Evolutionary conservation across 805 yeast genomes (phyloP).

Genomic region (Nakazawaea wickerhamii): DNA sequence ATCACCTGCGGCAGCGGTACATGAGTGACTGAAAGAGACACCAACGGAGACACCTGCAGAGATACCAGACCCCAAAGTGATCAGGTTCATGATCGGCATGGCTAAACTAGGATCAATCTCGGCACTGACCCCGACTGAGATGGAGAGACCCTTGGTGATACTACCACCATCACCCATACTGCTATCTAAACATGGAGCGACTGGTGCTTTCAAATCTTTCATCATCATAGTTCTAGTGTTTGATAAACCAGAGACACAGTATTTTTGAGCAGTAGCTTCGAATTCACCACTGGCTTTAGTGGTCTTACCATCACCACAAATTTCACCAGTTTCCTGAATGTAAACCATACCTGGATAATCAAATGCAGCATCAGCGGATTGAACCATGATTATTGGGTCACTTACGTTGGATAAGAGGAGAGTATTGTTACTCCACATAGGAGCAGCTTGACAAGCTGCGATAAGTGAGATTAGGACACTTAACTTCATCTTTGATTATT

Average conservation of each 20-base stretch:
- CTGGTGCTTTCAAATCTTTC: conserved; percentile 2
- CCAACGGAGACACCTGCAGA: conserved; percentile 3
- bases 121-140: conserved; percentile 5
- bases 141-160: conserved; percentile 6
- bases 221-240: conserved; percentile 1
- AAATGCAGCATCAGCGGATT: not conserved
- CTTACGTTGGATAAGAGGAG: not conserved
- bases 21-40: conserved; percentile 8
- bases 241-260: conserved; percentile 7
- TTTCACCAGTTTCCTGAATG: conserved; percentile 5
- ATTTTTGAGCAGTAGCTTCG: not conserved
- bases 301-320: conserved; percentile 4
- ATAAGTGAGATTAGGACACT: not conserved
- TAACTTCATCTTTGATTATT: too few relatives aligned
- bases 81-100: not conserved
- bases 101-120: not conserved
- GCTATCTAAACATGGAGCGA: conserved; percentile 10
- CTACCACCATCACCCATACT: conserved; percentile 11
- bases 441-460: not conserved
- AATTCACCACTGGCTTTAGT: not conserved
- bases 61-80: not conserved
- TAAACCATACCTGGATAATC: conserved; percentile 1
- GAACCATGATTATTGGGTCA: not conserved
- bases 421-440: not conserved
- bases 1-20: conserved; percentile 12